Base-by-base conservation (phyloP, 2,329 filamentous ascomycete species). In the Fusarium neocosmosporiellum region DNA sequence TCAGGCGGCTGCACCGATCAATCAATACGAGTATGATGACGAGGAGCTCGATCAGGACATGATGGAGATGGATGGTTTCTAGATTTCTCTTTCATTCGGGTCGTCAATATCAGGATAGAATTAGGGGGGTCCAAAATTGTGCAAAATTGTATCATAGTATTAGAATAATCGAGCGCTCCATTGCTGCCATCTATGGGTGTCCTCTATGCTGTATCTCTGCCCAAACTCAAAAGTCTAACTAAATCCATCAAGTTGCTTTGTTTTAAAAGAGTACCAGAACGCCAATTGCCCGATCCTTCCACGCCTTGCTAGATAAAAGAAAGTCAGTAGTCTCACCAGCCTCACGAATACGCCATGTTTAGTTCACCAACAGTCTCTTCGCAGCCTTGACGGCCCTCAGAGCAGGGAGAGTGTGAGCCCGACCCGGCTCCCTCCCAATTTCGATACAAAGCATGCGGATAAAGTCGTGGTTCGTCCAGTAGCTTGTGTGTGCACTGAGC, bases 401-500 rank as follows among this genome's bases (percentile, higher is more conserved):
- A 8, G 84, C 85, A 1, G 86, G 86, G 55, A 92, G 76, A 1
- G 88, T 87, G 71, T 88, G 82, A 4, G 88, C 85, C 74, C 88
- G 90, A 0, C 96, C 95, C 7, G 90, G 88, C 74, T 87, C 87
- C 71, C 96, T 86, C 4, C 95, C 95, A 75, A 97, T 91, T 83
- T 99, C 96, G 34, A 96, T 86, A 48, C 97, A 97, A 58, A 98
- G 83, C 86, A 98, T 92, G 50, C 95, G 86, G n/a, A 97, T 91
- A 80, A 99, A 95, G 80, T 98, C 96, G 31, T 86, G 89, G 76
- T 93, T 91, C 3, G 90, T 88, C 96, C 96, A 99, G 81, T 99
- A 99, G 80, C 93, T 96, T 64, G 94, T 95, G 82, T 99, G 96
- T 10, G 96, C 96, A 65, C 94, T 94, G 63, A 99, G 84, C 96